Base-by-base conservation (phyloP, 306 rosid species). In the Vigna angularis region DNA sequence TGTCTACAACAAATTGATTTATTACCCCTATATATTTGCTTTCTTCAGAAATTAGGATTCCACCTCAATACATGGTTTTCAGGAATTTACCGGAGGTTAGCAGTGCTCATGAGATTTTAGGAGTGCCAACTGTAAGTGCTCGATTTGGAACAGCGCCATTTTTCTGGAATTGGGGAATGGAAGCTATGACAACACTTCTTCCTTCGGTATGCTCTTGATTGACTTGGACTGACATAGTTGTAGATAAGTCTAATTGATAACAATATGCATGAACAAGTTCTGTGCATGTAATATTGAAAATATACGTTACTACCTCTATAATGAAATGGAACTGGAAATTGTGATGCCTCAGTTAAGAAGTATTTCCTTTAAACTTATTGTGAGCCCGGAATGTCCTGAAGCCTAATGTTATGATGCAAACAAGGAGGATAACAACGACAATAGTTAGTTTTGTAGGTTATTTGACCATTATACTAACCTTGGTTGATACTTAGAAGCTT, bases 151-250 rank as follows among this genome's bases (percentile, higher is more conserved):
- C 97, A 67, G 83, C 94, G 32, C 98, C 98, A 36, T 92, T 94
- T 86, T 92, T 92, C 80, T 94, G 95, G 98, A 94, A 94, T 81
- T 94, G 94, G 98, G 98, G 93, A 69, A 94, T 94, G 98, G 90
- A 61, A 81, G 92, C 84, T 51, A 86, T 94, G 98, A 86, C 96
- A 24, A 84, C 24, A 62, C 88, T 91, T 82, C 73, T 94, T 86
- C 92, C 98, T 64, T 15, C 34, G 84, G 97, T 94, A 86, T 50
- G 85, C 48, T 73, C 55, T 58, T 52, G 44, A 72, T 56, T 45
- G 26, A 48, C 74, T 66, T 73, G 45, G 64, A 5, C 44, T 68
- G 49, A 64, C 47, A 56, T 82, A 53, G 38, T 45, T 66, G 48
- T 51, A 24, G 48, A 79, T 73, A 26, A 72, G 51, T 73, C 44